A percentile compares a stretch with the other conserved stretches of the same genome.
Evolutionary conservation across 768 basidiomycete species (phyloP).

Genomic region (Calocybe cyanea): DNA sequence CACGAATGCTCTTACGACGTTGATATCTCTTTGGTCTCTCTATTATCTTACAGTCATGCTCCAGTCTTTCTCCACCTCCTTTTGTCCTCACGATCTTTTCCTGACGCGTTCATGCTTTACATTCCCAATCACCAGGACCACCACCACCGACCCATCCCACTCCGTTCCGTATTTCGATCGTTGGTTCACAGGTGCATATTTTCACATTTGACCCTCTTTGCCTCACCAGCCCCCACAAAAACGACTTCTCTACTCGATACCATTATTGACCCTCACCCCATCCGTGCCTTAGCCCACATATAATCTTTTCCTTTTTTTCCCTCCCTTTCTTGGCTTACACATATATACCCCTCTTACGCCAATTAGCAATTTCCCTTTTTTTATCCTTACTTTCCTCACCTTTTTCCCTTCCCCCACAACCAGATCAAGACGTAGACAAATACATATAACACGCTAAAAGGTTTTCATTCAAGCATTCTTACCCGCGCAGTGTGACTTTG

Average conservation of each 20-base stretch:
- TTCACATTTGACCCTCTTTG: neutral
- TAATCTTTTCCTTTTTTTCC: neutral
- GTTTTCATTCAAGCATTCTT: too few species aligned
- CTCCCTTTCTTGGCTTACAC: neutral
- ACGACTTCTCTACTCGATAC: neutral
- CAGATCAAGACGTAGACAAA: too few species aligned
- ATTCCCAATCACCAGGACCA: neutral
- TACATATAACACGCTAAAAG: too few species aligned
- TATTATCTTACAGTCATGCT: neutral
- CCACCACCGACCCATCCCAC: neutral
- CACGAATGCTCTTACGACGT: conserved; percentile 8
- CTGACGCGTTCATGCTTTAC: neutral
- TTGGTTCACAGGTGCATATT: conserved; percentile 1
- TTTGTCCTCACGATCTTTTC: conserved; percentile 4
- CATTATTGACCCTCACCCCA: neutral
- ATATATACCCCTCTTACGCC: too few species aligned
- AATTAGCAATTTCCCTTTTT: too few species aligned
- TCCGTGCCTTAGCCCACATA: neutral
- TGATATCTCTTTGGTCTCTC: neutral
- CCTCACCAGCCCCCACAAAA: neutral
- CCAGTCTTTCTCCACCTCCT: neutral
- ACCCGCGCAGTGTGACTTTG: too few species aligned
- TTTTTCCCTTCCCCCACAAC: too few species aligned
- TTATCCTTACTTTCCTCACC: too few species aligned
- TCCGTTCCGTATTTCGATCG: neutral